These are phyloP conservation scores for Agrocybe praecox DNA, from an alignment of 768 basidiomycete genomes.

Conservation along the genomic window DNA sequence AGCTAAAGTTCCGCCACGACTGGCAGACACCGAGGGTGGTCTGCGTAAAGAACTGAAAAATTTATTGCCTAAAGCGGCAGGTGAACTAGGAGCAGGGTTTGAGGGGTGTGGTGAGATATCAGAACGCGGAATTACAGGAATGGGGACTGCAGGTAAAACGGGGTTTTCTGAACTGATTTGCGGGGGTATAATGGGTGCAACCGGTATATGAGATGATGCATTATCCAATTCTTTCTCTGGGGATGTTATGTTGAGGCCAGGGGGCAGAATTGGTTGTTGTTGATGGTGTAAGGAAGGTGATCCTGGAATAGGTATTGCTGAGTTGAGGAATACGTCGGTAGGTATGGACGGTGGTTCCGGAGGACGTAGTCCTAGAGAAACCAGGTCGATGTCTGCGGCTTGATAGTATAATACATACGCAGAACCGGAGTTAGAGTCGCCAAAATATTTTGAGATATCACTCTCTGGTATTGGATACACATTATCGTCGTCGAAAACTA, in stretches of 20 bases:
- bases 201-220: constrained; percentile 24
- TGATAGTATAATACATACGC: constrained; percentile 99
- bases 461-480: constrained; percentile 86
- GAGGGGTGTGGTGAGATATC: constrained; percentile 8
- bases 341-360: constrained; percentile 29
- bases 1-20: constrained; percentile 15
- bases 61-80: constrained; percentile 25
- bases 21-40: constrained; percentile 32
- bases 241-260: constrained; percentile 22
- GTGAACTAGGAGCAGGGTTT: constrained; percentile 12
- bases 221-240: constrained; percentile 26
- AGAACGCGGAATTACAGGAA: constrained; percentile 7
- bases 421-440: constrained; percentile 83
- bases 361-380: constrained; percentile 65
- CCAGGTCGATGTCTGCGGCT: constrained; percentile 81
- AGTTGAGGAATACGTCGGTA: constrained; percentile 22
- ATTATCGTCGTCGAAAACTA: constrained; percentile 94
- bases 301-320: constrained; percentile 18
- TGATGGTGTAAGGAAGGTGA: constrained; percentile 18
- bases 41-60: constrained; percentile 34
- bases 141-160: constrained; percentile 9
- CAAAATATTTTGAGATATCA: constrained; percentile 94
- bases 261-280: constrained; percentile 29
- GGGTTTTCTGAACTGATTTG: constrained; percentile 9
- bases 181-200: constrained; percentile 7